Conservation (phyloP, 306 rosid genomes). For the Hippophae tibetana region DNA sequence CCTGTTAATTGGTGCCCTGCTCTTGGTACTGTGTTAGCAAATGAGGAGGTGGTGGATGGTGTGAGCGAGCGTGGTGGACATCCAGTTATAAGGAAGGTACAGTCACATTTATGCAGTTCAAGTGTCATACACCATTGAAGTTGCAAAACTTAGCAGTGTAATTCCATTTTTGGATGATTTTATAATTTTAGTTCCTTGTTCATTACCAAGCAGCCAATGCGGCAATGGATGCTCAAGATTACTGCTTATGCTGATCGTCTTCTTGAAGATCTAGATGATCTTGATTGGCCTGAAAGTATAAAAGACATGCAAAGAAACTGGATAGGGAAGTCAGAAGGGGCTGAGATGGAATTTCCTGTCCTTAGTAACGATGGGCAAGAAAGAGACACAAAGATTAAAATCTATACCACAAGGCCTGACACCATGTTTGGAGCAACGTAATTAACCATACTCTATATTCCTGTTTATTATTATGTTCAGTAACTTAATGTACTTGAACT, state of each 20-base stretch:
- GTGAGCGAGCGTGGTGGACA: conserved; percentile 95
- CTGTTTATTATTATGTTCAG: conserved; percentile 18
- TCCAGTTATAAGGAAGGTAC: conserved; percentile 86
- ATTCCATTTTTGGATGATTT: conserved; percentile 42
- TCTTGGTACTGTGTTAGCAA: conserved; percentile 97
- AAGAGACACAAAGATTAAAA: conserved; percentile 52
- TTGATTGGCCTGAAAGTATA: conserved; percentile 96
- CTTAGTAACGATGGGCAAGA: conserved; percentile 61
- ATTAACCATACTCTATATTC: conserved; percentile 27
- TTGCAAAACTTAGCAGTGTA: conserved; percentile 24
- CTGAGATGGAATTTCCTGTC: conserved; percentile 71
- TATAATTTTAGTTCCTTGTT: conserved; percentile 77
- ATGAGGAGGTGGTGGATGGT: conserved; percentile 97
- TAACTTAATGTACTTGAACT: conserved; percentile 4
- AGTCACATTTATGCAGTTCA: conserved; percentile 6
- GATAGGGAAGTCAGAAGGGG: conserved; percentile 99
- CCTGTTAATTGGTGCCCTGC: conserved; percentile 99
- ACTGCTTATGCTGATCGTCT: conserved; percentile 98
- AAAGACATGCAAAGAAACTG: conserved; percentile 98
- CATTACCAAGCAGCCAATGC: conserved; percentile 99
- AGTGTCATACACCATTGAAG: conserved; percentile 10
- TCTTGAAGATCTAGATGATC: conserved; percentile 84
- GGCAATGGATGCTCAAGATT: conserved; percentile 98
- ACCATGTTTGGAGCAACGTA: conserved; percentile 98
- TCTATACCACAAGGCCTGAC: conserved; percentile 94